phyloP scores from a whole-genome alignment of 2,329 filamentous ascomycete genomes.

The Myriosclerotinia curreyana region DNA sequence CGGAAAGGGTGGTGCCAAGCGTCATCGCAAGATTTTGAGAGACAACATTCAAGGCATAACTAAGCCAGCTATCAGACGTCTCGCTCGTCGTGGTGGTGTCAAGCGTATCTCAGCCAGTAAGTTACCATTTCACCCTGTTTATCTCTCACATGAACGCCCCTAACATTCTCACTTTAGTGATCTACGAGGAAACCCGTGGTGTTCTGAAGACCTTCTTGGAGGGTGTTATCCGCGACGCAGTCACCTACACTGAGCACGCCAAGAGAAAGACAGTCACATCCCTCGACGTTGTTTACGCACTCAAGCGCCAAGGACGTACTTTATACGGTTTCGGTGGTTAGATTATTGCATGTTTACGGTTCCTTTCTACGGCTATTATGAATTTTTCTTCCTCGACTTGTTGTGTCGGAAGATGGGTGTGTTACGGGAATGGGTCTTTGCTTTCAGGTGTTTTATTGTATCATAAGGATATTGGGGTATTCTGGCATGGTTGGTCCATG shows the following conservation, averaged over 20 bases:
- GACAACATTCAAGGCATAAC: conserved; percentile 99
- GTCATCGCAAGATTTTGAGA: conserved; percentile 97
- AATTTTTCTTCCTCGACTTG: conserved; percentile 31
- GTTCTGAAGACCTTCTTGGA: conserved; percentile 83
- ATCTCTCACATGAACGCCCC: conserved; percentile 36
- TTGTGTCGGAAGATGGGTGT: conserved; percentile 27
- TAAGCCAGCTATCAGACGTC: conserved; percentile 97
- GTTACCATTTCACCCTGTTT: conserved; percentile 14
- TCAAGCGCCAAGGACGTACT: conserved; percentile 64
- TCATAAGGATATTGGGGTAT: conserved; percentile 35
- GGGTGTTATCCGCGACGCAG: conserved; percentile 65
- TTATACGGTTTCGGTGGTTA: conserved; percentile 69
- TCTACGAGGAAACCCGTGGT: conserved; percentile 80
- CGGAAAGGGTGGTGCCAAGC: conserved; percentile 97
- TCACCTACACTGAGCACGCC: conserved; percentile 58
- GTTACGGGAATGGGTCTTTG: conserved; percentile 33
- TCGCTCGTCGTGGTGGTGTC: conserved; percentile 98
- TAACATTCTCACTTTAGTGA: conserved; percentile 50
- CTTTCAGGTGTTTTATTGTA: conserved; percentile 37
- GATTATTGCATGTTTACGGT: conserved; percentile 24
- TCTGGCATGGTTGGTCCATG: conserved; percentile 32
- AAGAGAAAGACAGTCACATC: conserved; percentile 73
- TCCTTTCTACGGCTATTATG: conserved; percentile 32
- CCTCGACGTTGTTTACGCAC: conserved; percentile 62
- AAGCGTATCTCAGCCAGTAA: conserved; percentile 98